Evolutionary conservation across 2,329 filamentous ascomycete genomes (phyloP), one percentile per base, ranked within the genome.

Genomic region (Pyrenochaeta sp.): DNA sequence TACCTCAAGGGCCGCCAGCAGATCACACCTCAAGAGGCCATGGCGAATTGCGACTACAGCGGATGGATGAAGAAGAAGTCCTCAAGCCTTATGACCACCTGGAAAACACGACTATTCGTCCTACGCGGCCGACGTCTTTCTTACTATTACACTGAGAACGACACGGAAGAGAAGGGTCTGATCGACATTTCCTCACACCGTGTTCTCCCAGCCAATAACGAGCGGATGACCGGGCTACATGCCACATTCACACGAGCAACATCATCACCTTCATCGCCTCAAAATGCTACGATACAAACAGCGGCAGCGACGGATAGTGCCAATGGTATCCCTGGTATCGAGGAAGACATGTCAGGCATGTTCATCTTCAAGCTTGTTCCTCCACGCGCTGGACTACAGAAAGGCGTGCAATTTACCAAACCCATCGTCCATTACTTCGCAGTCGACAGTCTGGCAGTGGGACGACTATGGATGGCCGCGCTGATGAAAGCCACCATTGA

Each of bases 61-160:
- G 95, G 95, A 1, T 99, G 95, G 95, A 99, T 99, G 95, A 98
- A 95, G 83, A 99, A 99, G 85, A 93, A 96, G 79, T 97, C 92
- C 58, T 94, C 92, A 1, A 95, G 94, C 71, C 83, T 98, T 34
- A 97, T 99, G 90, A 93, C 93, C 2, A 97, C 93, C 1, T 99
- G 95, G 95, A 99, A 98, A 74, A 91, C 93, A 12, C 89, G 95
- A 12, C 84, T 98, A n/a, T 99, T 99, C 73, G 90, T 99, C 7
- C 86, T 99, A 56, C 93, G 93, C 72, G 95, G 95, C 30, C 89
- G 94, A 51, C 89, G 95, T 4, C 82, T 99, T 30, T 93, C 93
- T 0, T 99, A 99, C 80, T 99, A 96, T 79, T 99, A 99, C 76
- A 91, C 91, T 0, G 94, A 98, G 72, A 88, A 91, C 63, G 95